phyloP scores from a whole-genome alignment of 306 rosid species.

The Morella rubra region DNA sequence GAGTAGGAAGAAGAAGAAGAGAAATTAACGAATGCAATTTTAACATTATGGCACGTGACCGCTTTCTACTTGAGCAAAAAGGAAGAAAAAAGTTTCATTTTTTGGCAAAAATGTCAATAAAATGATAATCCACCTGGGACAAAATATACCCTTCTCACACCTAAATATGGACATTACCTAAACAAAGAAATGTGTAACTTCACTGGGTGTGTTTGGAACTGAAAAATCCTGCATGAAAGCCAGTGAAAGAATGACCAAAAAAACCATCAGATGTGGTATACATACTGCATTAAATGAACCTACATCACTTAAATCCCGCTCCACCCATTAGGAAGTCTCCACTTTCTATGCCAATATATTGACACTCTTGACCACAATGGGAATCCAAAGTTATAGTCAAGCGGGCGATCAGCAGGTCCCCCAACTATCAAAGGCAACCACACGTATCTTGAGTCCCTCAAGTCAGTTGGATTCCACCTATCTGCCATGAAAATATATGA shows the following conservation, averaged over 20 bases:
- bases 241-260: conserved; percentile 33
- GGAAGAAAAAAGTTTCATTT: no score
- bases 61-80: no score
- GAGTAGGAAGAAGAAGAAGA: no score
- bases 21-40: no score
- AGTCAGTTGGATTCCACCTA: conserved; percentile 91
- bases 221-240: conserved; percentile 29
- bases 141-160: conserved; percentile 31
- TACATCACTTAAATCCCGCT: conserved; percentile 37
- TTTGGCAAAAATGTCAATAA: conserved; percentile 7
- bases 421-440: conserved; percentile 95
- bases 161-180: conserved; percentile 34
- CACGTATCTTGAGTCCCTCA: conserved; percentile 83
- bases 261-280: conserved; percentile 36
- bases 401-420: conserved; percentile 80
- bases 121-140: conserved; percentile 23
- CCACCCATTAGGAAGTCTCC: conserved; percentile 87
- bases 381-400: conserved; percentile 81
- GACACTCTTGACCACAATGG: conserved; percentile 97
- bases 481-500: conserved; percentile 84
- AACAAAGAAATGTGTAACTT: conserved; percentile 11
- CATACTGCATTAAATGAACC: conserved; percentile 27
- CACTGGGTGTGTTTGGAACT: conserved; percentile 27
- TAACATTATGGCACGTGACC: no score
- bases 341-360: conserved; percentile 91